Base-by-base conservation (phyloP, 306 rosid species). In the Castanea sativa region DNA sequence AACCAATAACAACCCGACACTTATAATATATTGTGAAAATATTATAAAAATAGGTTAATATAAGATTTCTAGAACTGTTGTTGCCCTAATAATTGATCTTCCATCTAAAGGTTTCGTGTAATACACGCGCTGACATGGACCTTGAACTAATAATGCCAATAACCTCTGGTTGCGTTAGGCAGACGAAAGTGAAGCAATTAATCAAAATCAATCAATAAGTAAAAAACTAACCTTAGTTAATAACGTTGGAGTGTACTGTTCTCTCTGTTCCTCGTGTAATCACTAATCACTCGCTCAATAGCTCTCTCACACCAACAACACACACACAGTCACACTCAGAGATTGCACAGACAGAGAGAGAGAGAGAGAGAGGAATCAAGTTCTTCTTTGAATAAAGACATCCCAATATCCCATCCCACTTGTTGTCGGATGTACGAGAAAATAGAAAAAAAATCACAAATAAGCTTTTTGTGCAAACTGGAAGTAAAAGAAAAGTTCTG, bases 301-400 rank as follows among this genome's bases (percentile, higher is more conserved):
- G 61, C 70, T 11, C 21, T 5, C 33, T 71, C 64, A 68, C 67
- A 4, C 15, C 27, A 6, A 23, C 60, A 56, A 16, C 5, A 21
- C 53, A 12, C 52, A 3, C 53, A 12, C 53, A 10, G 53, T 49
- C 53, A 12, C 25, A 32, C 49, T 61, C 6, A 57, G 30, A 74
- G 71, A 20, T 56, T 60, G 71, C 6, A 25, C 27, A 25, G 75
- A 29, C 60, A 25, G 73, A 30, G 23, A 25, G 41, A 38, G 33
- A 15, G 76, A 59, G 18, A 13, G 78, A 71, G 60, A 3, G 13
- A 79, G 78, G 79, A 77, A 88, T 86, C 92, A 74, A 80, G 84
- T 91, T 88, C 89, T 89, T 86, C 88, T 81, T 84, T 65, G 76
- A 18, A 83, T 56, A 85, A 84, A 80, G 86, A 84, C 85, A 83